Conservation (phyloP, 2,329 filamentous ascomycete genomes). For the Colletotrichum acutatum region DNA sequence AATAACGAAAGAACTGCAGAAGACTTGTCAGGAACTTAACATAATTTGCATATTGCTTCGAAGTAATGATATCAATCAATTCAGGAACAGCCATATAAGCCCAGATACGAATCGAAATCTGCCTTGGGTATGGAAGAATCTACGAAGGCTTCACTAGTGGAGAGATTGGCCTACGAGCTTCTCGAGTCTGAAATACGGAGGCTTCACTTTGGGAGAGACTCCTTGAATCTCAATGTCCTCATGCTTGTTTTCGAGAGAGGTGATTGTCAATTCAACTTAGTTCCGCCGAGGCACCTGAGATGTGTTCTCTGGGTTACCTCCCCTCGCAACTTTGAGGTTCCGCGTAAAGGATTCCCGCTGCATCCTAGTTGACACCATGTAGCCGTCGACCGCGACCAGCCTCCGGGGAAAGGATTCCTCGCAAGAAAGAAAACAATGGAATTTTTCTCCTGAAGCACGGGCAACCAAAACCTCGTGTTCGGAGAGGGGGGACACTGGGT, state of each 20-base stretch:
- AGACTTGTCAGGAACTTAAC: not conserved
- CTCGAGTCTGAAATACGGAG: not conserved
- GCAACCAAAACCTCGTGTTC: not conserved
- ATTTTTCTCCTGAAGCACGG: not conserved
- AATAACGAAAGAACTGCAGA: not conserved
- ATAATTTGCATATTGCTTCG: not conserved
- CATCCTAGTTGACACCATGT: not conserved
- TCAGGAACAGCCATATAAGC: too few species aligned
- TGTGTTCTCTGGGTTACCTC: not conserved
- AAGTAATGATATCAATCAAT: too few species aligned
- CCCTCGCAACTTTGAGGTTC: too few species aligned
- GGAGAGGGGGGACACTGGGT: not conserved
- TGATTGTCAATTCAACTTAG: not conserved
- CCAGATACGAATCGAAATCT: not conserved
- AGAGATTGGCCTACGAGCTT: not conserved
- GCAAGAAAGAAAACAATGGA: not conserved
- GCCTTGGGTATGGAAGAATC: not conserved
- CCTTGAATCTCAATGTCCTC: rapidly evolving
- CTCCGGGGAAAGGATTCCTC: too few species aligned
- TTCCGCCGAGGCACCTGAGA: not conserved
- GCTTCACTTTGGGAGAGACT: not conserved
- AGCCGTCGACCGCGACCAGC: not conserved
- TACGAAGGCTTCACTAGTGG: too few species aligned
- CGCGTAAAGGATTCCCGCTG: not conserved
- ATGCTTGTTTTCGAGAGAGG: not conserved